A percentile compares a stretch with the other conserved stretches of the same genome.
Conservation (phyloP, 1,284 basidiomycete genomes). For the Ceratobasidium papillatum region DNA sequence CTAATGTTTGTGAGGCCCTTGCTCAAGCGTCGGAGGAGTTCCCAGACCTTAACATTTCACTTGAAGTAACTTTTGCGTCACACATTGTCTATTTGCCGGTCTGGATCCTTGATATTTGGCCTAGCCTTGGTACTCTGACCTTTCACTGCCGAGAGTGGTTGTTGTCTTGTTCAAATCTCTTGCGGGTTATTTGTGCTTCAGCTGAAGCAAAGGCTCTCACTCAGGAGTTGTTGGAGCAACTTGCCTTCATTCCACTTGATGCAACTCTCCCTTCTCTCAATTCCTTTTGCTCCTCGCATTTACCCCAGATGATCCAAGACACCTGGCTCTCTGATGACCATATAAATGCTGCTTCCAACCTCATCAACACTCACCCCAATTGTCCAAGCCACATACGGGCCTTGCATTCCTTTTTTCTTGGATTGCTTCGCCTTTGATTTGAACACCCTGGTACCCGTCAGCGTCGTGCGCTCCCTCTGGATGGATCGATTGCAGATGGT, state of each 20-base stretch:
- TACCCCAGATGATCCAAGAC: not conserved
- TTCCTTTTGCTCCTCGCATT: not conserved
- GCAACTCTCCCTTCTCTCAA: not conserved
- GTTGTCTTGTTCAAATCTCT: not conserved
- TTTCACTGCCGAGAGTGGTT: constrained; percentile 8
- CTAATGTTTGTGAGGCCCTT: not conserved
- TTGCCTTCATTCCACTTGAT: not conserved
- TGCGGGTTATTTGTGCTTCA: not conserved
- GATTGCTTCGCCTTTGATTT: not conserved
- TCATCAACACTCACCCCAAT: not conserved
- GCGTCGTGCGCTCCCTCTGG: not conserved
- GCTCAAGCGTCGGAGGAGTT: not conserved
- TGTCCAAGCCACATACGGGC: not conserved
- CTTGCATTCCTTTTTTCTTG: constrained; percentile 8
- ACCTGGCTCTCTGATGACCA: constrained; percentile 14
- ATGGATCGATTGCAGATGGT: not conserved
- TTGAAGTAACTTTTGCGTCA: not conserved
- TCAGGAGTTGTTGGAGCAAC: not conserved
- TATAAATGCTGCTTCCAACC: constrained; percentile 1
- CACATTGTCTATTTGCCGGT: not conserved
- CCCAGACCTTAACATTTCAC: not conserved
- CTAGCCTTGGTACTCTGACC: not conserved
- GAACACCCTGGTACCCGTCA: not conserved
- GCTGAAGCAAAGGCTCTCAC: not conserved
- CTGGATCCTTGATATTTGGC: constrained; percentile 18